These are phyloP conservation scores for Gastrodia elata DNA, from an alignment of 106 monocot genomes.

Conservation along the genomic window DNA sequence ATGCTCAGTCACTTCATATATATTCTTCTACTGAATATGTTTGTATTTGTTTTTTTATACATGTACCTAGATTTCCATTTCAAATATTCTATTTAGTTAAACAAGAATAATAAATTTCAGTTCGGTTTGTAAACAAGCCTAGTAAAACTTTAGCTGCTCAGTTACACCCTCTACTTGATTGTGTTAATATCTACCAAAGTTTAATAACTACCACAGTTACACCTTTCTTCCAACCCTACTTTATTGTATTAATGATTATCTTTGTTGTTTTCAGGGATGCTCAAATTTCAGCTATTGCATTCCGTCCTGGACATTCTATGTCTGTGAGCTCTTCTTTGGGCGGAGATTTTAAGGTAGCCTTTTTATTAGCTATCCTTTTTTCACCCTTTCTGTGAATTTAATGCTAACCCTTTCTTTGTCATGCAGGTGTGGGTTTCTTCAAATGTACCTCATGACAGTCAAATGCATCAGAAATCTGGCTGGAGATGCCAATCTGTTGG, in stretches of 20 bases:
- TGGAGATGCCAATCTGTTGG: constrained; percentile 97
- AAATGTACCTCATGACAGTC: constrained; percentile 15
- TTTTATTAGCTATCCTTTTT: neutral
- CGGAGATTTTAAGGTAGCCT: constrained; percentile 83
- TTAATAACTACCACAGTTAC: neutral
- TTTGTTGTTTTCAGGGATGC: constrained; percentile 34
- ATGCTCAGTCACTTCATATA: neutral
- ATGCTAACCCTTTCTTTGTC: neutral
- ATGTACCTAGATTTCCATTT: too few species aligned
- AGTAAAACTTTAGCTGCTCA: neutral
- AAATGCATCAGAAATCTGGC: constrained; percentile 44
- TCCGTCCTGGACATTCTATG: constrained; percentile 53
- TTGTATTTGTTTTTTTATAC: neutral
- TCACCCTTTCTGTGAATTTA: constrained; percentile 6
- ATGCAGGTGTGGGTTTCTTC: constrained; percentile 57
- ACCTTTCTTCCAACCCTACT: neutral
- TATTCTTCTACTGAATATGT: neutral
- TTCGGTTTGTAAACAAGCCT: neutral
- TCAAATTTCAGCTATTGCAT: constrained; percentile 71
- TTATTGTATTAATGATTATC: neutral
- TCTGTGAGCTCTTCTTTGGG: constrained; percentile 80
- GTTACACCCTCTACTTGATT: too few species aligned
- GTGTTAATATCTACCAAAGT: too few species aligned
- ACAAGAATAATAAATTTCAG: neutral
- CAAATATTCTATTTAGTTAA: neutral